Evolutionary conservation across 2,329 filamentous ascomycete species (phyloP), one percentile per base, ranked within the genome.

Genomic region (Macroventuria anomochaeta): DNA sequence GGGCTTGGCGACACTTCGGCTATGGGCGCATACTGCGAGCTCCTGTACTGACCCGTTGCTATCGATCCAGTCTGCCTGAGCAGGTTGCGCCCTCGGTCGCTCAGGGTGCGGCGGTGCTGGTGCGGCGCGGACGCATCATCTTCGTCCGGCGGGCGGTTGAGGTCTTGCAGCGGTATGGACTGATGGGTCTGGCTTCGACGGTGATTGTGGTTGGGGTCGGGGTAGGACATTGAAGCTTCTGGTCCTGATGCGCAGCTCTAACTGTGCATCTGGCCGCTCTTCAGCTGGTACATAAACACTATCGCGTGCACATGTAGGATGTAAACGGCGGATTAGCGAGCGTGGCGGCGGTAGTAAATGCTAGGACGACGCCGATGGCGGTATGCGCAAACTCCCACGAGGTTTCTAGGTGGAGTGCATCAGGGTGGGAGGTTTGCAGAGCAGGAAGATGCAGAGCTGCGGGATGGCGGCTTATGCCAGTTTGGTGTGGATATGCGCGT

Each of bases 101-200:
- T 80, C 54, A 81, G 71, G n/a, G 77, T 80, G 48, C 76, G 69
- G 60, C 78, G 76, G 52, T 73, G 67, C 48, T 72, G 63, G 15
- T 65, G 59, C 44, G 67, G 61, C 42, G 67, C 66, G 52, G 62
- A 55, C 23, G 68, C 58, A 37, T 70, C 64, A 40, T 71, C 53
- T 29, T 72, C 63, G 56, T 75, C 74, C 18, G 72, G 72, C 57
- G 73, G 74, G 40, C 71, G 72, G 59, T 73, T 73, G 55, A 80
- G 74, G 63, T 79, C 84, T 73, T 87, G 87, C 53, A 93, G 79
- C 55, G 88, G 89, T 76, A 95, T 93, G 58, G 88, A 87, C 67
- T 83, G 83, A 55, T 80, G 77, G 53, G 77, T 75, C 23, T 81
- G 78, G 58, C 76, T 75, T 61, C 78, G 76, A 57, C 78, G 75